Evolutionary conservation across 345 rosid species (phyloP), one percentile per base, ranked within the genome.

Genomic region (Lepidium sativum): DNA sequence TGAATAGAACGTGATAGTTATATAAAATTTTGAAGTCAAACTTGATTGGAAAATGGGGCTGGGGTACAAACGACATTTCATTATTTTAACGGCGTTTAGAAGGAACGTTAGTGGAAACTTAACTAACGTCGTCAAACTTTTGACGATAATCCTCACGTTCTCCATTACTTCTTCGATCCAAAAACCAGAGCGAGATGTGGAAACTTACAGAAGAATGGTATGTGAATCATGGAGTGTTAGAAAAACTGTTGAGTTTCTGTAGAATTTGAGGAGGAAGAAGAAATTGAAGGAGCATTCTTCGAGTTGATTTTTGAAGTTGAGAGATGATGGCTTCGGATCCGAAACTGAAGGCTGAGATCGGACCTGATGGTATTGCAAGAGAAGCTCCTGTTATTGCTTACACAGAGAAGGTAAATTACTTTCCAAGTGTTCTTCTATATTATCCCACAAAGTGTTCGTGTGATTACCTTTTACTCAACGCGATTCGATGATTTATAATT

Each of bases 341-440:
- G 47, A 76, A 83, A 16, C 79, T 91, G 27, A 77, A 50, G 67
- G 80, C 85, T 18, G 83, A 86, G 88, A 91, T 91, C 78, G 95
- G 99, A 11, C 84, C 97, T 53, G 96, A 88, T 44, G 97, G 97
- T 44, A 81, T 95, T 70, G 62, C 92, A 2, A 72, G 87, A 67
- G 96, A 95, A 83, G 81, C 89, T 55, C 88, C 95, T 6, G 80
- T 88, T 72, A 85, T 91, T 67, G 83, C 95, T 78, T 95, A 90
- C 67, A 95, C 97, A 5, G 96, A 88, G 81, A 86, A 80, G 94
- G 95, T 95, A 23, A 25, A 16, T 21, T 16, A 31, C 42, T 69
- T 39, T 70, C 31, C 6, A 27, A 5, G 31, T 27, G 6, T 27
- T 27, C 7, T 27, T 27, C 31, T 27, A 0, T 27, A 9, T 49